Percentiles rank a stretch among this genome's conserved stretches.
Evolutionary conservation across 1,284 basidiomycete genomes (phyloP).

Genomic region (Macrocybe sp.): DNA sequence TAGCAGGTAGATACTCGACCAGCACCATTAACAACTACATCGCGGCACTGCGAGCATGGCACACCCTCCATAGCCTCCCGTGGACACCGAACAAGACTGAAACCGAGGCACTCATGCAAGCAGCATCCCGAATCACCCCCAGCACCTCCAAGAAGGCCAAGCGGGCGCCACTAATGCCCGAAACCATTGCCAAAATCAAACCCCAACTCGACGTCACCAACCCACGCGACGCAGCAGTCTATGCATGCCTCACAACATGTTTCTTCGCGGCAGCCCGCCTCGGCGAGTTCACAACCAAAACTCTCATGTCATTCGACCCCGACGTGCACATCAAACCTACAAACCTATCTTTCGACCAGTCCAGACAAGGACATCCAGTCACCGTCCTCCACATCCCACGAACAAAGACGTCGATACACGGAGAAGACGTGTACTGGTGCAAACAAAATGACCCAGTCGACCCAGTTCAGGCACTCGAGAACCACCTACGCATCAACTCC

Average conservation of each 20-base stretch:
- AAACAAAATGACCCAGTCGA: constrained; percentile 22
- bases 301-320: constrained; percentile 15
- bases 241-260: constrained; percentile 17
- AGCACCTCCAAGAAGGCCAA: constrained; percentile 16
- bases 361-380: constrained; percentile 12
- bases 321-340: constrained; percentile 16
- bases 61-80: constrained; percentile 20
- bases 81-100: constrained; percentile 22
- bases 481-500: constrained; percentile 27
- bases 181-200: constrained; percentile 13
- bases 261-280: constrained; percentile 21
- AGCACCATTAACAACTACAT: constrained; percentile 25
- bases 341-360: constrained; percentile 8
- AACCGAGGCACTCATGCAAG: constrained; percentile 19
- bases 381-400: constrained; percentile 17
- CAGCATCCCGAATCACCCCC: constrained; percentile 17
- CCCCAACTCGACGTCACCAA: constrained; percentile 14
- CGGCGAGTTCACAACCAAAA: constrained; percentile 25
- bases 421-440: constrained; percentile 24
- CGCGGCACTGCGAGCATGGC: constrained; percentile 22
- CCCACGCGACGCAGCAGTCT: constrained; percentile 21
- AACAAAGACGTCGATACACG: constrained; percentile 15
- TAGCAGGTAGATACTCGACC: constrained; percentile 13
- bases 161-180: constrained; percentile 16
- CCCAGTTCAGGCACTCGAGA: constrained; percentile 17